Conservation (phyloP, 192 early-diverging fungal genomes). For the Jimgerdemannia lactiflua region DNA sequence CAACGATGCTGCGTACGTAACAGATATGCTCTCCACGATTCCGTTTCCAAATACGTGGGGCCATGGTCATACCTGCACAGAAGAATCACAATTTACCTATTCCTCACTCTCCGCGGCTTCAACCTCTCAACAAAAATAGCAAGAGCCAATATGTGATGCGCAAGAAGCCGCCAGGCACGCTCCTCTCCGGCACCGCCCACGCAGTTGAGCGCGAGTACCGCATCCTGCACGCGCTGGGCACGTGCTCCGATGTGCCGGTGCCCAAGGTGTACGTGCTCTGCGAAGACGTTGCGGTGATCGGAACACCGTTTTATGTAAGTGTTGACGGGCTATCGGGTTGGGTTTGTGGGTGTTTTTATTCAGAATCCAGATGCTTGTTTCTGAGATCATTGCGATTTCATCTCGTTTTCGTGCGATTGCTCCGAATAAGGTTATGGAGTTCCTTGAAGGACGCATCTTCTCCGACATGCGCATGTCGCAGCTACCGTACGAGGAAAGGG, state of each 20-base stretch:
- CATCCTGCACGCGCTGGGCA: conserved; percentile 73
- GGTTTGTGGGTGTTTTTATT: not conserved
- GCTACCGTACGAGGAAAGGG: conserved; percentile 50
- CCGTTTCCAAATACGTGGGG: conserved; percentile 7
- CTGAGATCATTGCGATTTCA: not conserved
- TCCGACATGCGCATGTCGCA: conserved; percentile 56
- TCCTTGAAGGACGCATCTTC: conserved; percentile 88
- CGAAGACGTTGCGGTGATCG: conserved; percentile 79
- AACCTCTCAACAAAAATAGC: conserved; percentile 25
- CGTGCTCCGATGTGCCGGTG: conserved; percentile 79
- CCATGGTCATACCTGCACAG: conserved; percentile 1
- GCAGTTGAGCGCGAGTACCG: conserved; percentile 91
- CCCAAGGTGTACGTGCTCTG: conserved; percentile 87
- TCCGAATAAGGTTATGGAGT: conserved; percentile 78
- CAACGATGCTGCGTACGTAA: conserved; percentile 61
- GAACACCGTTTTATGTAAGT: conserved; percentile 89
- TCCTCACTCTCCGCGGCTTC: not conserved
- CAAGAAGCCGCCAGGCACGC: conserved; percentile 87
- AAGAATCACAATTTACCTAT: not conserved
- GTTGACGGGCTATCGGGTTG: too few relatives aligned
- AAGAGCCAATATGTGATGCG: conserved; percentile 73
- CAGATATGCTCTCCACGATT: not conserved
- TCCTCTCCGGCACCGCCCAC: conserved; percentile 86
- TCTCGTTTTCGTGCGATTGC: not conserved
- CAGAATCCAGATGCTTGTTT: not conserved